Base-by-base conservation (phyloP, 139 green algal genomes). In the Dunaliella primolecta region DNA sequence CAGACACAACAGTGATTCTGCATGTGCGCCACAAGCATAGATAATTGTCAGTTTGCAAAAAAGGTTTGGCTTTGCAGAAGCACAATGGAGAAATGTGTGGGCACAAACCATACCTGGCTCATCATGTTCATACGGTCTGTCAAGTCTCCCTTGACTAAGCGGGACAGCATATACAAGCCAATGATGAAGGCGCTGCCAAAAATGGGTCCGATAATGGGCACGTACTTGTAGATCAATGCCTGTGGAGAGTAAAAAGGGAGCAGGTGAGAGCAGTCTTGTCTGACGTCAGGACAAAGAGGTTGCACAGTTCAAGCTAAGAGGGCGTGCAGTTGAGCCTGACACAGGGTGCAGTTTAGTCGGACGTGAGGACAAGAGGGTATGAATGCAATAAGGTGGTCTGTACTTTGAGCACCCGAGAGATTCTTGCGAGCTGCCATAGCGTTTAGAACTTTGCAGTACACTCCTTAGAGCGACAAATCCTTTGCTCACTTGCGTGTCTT, bases 101-200 rank as follows among this genome's bases (percentile, higher is more conserved):
- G 46, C 46, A 3, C 71, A 20, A 74, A n/a, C 56, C 55, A 32
- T 21, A 86, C 88, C 81, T 88, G 83, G 36, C 82, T 88, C 85
- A 89, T 89, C 85, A 93, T 88, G 72, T 91, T 91, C 75, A 93
- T 87, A 21, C 90, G 86, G 79, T 93, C 90, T 32, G 88, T 92
- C 2, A 93, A 82, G 35, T 93, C 90, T 78, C 90, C 90, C 57
- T 87, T 88, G 76, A 91, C 77, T 35, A 93, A 88, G 21, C 90
- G 87, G 0, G 87, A 85, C 31, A 89, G 81, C 77, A 93, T 87
- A 87, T 93, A 93, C 34, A 93, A 84, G 3, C 88, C 90, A 24
- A 93, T 89, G 74, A 93, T 91, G 82, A 93, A 93, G 29, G 83
- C 88, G 2, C 71, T 87, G 64, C 90, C 90, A 34, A 93, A 21